These are phyloP conservation scores for Globisporangium spinosum DNA, from an alignment of 352 stramenopile genomes.

Conservation along the genomic window DNA sequence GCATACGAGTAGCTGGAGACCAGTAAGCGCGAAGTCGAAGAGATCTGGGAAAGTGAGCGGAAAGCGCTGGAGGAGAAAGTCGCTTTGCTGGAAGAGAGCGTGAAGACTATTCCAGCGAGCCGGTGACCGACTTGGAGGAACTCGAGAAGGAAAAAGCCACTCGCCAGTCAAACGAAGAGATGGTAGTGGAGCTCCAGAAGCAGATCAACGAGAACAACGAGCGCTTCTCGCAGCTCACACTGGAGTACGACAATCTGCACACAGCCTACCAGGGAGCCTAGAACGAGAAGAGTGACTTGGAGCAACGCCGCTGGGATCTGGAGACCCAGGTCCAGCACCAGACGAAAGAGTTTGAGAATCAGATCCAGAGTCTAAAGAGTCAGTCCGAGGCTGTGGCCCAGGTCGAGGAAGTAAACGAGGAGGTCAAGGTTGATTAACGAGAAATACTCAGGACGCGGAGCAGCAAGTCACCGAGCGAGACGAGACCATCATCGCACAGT, in stretches of 20 bases:
- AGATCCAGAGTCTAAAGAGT: conserved; percentile 19
- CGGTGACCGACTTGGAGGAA: conserved; percentile 45
- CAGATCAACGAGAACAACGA: conserved; percentile 56
- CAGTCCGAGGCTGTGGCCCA: conserved; percentile 1
- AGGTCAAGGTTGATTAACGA: background rate
- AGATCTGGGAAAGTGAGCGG: conserved; percentile 41
- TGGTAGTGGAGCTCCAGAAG: conserved; percentile 40
- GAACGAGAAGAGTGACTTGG: conserved; percentile 22
- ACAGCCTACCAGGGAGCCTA: conserved; percentile 32
- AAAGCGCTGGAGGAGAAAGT: conserved; percentile 53
- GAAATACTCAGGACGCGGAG: conserved; percentile 22
- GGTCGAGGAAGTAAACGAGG: background rate
- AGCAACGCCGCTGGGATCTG: conserved; percentile 25
- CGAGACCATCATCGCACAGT: conserved; percentile 31
- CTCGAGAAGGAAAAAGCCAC: conserved; percentile 45
- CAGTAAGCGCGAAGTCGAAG: conserved; percentile 43
- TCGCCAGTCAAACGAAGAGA: conserved; percentile 29
- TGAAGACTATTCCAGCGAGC: conserved; percentile 48
- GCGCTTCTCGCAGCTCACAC: conserved; percentile 48
- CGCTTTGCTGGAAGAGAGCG: conserved; percentile 39
- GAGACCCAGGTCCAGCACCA: conserved; percentile 21
- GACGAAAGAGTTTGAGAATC: conserved; percentile 27
- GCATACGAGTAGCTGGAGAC: conserved; percentile 59
- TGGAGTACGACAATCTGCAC: conserved; percentile 48
- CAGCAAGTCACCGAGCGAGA: conserved; percentile 37